phyloP scores from a whole-genome alignment of 2,329 filamentous ascomycete species.

The Penicillium decumbens region DNA sequence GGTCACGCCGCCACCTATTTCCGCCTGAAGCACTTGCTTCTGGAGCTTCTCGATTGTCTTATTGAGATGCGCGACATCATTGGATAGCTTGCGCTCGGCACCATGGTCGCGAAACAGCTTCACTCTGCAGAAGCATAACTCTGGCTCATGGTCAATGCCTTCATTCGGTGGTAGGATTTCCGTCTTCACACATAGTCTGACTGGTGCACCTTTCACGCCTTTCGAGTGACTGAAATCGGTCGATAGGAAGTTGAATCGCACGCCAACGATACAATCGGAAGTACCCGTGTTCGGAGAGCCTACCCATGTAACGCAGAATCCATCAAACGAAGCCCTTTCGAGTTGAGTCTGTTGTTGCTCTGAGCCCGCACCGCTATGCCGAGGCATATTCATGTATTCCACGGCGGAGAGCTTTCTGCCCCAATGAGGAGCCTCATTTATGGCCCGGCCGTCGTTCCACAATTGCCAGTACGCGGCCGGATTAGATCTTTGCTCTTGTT shows the following conservation, averaged over 20 bases:
- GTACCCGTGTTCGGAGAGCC: slow-evolving; percentile 23
- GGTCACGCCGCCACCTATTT: background rate
- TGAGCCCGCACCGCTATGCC: too few relatives aligned
- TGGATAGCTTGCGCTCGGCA: slow-evolving; percentile 67
- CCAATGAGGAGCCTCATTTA: slow-evolving; percentile 73
- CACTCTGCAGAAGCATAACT: slow-evolving; percentile 81
- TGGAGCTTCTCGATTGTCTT: slow-evolving; percentile 4
- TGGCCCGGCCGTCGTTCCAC: slow-evolving; percentile 87
- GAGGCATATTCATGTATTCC: background rate
- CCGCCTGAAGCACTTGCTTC: background rate
- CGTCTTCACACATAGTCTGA: slow-evolving; percentile 82
- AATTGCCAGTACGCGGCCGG: slow-evolving; percentile 75
- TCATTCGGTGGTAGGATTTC: slow-evolving; percentile 41
- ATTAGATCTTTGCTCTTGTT: slow-evolving; percentile 77
- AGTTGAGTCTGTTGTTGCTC: background rate
- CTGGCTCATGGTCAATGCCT: slow-evolving; percentile 37
- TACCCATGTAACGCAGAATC: slow-evolving; percentile 13
- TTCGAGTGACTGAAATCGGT: slow-evolving; percentile 97
- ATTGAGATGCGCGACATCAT: slow-evolving; percentile 1
- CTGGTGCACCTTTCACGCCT: slow-evolving; percentile 88
- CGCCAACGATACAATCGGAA: slow-evolving; percentile 72
- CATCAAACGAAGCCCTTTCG: slow-evolving; percentile 5
- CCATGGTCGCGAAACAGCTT: slow-evolving; percentile 92
- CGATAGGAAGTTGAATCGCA: slow-evolving; percentile 92
- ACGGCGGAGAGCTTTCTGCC: slow-evolving; percentile 40